Evolutionary conservation across 352 stramenopile genomes (phyloP).

Genomic region (Phytophthora melonis): DNA sequence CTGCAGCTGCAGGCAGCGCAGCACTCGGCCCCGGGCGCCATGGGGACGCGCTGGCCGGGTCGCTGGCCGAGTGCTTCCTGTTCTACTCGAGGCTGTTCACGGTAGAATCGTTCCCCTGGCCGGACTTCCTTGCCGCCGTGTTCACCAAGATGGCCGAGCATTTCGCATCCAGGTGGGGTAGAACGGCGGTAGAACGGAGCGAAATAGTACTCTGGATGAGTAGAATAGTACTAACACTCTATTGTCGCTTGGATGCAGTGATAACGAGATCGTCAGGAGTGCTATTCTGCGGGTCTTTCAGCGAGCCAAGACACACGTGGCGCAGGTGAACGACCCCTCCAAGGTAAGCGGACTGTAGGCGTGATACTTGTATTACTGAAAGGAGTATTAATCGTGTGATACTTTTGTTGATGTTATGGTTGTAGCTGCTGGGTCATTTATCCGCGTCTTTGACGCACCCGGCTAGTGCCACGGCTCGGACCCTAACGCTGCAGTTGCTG

Average conservation of each 20-base stretch:
- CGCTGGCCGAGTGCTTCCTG: slow-evolving; percentile 56
- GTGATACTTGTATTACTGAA: not conserved
- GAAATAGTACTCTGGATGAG: not conserved
- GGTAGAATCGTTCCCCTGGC: slow-evolving; percentile 66
- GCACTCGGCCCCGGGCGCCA: slow-evolving; percentile 10
- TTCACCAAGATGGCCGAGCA: slow-evolving; percentile 66
- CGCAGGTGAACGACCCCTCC: slow-evolving; percentile 55
- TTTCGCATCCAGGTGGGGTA: slow-evolving; percentile 51
- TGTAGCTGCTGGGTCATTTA: slow-evolving; percentile 41
- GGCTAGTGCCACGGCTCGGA: slow-evolving; percentile 22
- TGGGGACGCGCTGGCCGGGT: slow-evolving; percentile 31
- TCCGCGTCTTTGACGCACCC: slow-evolving; percentile 21
- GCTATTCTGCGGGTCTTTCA: slow-evolving; percentile 60
- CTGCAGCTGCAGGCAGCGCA: slow-evolving; percentile 47
- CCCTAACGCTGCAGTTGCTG: slow-evolving; percentile 48
- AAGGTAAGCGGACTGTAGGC: slow-evolving; percentile 42
- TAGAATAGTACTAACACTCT: not conserved
- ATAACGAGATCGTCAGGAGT: slow-evolving; percentile 43
- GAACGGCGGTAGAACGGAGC: slow-evolving; percentile 6
- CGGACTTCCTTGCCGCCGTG: slow-evolving; percentile 66
- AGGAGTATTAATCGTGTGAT: slow-evolving; percentile 3
- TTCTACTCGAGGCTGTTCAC: slow-evolving; percentile 68
- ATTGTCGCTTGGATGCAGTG: slow-evolving; percentile 22
- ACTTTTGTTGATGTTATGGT: slow-evolving; percentile 7
- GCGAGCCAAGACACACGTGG: slow-evolving; percentile 45